Conservation (phyloP, 176 grass and related monocot genomes). For the Eragrostis nindensis region DNA sequence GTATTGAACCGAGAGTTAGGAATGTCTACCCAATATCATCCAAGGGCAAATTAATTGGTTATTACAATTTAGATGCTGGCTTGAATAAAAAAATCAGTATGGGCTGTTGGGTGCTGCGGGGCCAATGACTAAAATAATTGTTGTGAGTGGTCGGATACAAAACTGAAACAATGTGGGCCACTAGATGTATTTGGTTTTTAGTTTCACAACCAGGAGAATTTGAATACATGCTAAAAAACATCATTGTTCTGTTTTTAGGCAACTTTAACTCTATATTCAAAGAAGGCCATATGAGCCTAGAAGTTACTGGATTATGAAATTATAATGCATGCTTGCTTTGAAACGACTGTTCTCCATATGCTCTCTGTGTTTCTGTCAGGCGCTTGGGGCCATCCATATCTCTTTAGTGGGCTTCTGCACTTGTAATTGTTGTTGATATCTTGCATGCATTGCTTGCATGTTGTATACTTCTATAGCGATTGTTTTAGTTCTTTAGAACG, state of each 20-base stretch:
- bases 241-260: too few species aligned
- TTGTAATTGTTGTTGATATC: constrained; percentile 5
- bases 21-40: background rate
- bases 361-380: background rate
- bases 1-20: background rate
- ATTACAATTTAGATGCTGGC: background rate
- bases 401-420: constrained; percentile 20
- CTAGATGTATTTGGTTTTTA: background rate
- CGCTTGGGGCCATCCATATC: background rate
- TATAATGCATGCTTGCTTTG: constrained; percentile 11
- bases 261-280: background rate
- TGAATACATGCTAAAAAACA: background rate
- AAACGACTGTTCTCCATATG: background rate
- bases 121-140: background rate
- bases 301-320: constrained; percentile 1
- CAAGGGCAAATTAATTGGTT: constrained; percentile 1
- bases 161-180: background rate
- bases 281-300: background rate
- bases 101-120: background rate
- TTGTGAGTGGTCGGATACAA: background rate
- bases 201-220: background rate
- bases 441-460: too few species aligned
- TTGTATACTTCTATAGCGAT: background rate
- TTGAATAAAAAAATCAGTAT: background rate
- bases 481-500: background rate